These are phyloP conservation scores for Amylostereum areolatum DNA, from an alignment of 1,284 basidiomycete species.

Conservation along the genomic window DNA sequence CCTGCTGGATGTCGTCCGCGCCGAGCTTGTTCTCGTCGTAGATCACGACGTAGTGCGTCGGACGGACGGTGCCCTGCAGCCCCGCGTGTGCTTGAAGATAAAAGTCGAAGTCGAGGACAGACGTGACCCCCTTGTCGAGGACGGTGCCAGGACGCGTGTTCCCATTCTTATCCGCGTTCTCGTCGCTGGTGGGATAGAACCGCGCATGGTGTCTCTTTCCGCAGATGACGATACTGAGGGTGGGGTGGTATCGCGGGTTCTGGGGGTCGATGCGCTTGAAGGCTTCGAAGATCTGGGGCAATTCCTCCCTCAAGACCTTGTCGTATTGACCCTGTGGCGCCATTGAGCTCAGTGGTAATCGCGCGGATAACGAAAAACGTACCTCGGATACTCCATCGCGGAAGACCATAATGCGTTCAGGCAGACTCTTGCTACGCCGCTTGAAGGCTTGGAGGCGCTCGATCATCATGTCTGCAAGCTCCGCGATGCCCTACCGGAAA, in stretches of 20 bases:
- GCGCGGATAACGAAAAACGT: slow-evolving; percentile 12
- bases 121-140: slow-evolving; percentile 68
- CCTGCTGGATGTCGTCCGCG: slow-evolving; percentile 65
- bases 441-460: slow-evolving; percentile 59
- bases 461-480: slow-evolving; percentile 59
- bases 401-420: slow-evolving; percentile 62
- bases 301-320: slow-evolving; percentile 49
- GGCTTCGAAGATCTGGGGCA: slow-evolving; percentile 49
- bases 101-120: slow-evolving; percentile 70
- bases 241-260: slow-evolving; percentile 47
- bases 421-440: slow-evolving; percentile 46
- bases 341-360: not conserved
- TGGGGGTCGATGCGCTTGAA: slow-evolving; percentile 46
- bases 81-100: slow-evolving; percentile 73
- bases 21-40: slow-evolving; percentile 64
- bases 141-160: slow-evolving; percentile 74
- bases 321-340: slow-evolving; percentile 57
- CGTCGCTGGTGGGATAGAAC: slow-evolving; percentile 48
- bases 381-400: slow-evolving; percentile 76
- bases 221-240: slow-evolving; percentile 67
- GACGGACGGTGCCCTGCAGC: slow-evolving; percentile 57
- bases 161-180: slow-evolving; percentile 50
- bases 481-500: slow-evolving; percentile 52
- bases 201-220: slow-evolving; percentile 77
- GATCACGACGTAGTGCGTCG: slow-evolving; percentile 71